A percentile compares a stretch with the other conserved stretches of the same genome.
These are phyloP conservation scores for Solanum bukasovii DNA, from an alignment of 257 asterid species.

Conservation along the genomic window DNA sequence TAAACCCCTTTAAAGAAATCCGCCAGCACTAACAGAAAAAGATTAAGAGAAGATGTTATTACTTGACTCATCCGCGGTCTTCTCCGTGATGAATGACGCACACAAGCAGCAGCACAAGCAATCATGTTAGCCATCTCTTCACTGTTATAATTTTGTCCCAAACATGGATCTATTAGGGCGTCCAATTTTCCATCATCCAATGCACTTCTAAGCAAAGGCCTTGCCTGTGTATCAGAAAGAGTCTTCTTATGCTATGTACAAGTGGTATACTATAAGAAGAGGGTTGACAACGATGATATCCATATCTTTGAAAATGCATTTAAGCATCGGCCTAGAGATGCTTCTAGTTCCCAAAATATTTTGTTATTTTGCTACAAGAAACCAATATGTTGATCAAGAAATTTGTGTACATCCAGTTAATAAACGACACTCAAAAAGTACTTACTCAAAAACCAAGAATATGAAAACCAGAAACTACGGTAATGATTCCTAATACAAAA, in stretches of 20 bases:
- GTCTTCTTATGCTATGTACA: neutral
- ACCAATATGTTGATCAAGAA: neutral
- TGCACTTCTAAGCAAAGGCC: conserved; percentile 7
- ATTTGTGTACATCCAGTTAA: neutral
- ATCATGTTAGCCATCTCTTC: conserved; percentile 13
- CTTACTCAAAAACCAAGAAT: neutral
- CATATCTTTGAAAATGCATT: neutral
- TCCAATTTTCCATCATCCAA: conserved; percentile 6
- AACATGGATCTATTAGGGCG: neutral
- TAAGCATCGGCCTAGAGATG: neutral
- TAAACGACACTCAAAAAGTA: neutral
- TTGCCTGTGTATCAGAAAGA: neutral
- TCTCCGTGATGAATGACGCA: conserved; percentile 6
- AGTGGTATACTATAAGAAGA: neutral
- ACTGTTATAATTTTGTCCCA: conserved; percentile 1
- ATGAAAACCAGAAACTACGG: neutral
- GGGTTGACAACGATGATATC: neutral
- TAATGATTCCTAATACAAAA: neutral
- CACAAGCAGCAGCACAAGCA: conserved; percentile 20
- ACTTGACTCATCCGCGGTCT: conserved; percentile 17
- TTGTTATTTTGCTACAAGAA: neutral
- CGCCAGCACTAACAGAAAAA: neutral
- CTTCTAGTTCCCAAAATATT: neutral
- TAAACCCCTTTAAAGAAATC: neutral
- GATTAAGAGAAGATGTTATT: neutral